A percentile compares a stretch with the other conserved stretches of the same genome.
Evolutionary conservation across 75 land plant species (phyloP).

Genomic region (Pseudotsuga menziesii): DNA sequence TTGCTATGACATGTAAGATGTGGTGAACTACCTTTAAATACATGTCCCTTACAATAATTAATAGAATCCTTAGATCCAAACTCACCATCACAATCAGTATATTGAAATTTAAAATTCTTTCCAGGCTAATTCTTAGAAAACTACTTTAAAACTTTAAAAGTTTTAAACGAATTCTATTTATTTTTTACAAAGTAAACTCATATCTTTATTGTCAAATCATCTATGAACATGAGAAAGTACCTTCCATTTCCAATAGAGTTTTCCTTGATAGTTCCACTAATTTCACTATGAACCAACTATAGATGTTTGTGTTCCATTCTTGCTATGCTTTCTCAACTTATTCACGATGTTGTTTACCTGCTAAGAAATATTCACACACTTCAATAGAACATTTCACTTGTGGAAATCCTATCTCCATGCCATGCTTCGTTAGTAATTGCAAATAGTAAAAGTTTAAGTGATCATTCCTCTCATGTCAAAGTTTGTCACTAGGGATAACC

Average conservation of each 20-base stretch:
- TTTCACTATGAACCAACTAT: background rate
- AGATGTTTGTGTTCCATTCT: background rate
- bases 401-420: background rate
- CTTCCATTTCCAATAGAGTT: background rate
- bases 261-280: background rate
- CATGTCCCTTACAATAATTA: no score
- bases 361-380: background rate
- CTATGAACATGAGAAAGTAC: background rate
- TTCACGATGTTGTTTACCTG: background rate
- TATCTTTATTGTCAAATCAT: background rate
- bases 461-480: background rate
- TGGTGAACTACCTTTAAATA: background rate
- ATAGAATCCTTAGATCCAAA: no score
- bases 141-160: background rate
- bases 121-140: background rate
- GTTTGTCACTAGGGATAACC: background rate
- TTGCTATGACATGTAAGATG: background rate
- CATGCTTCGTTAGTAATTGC: background rate
- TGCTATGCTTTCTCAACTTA: background rate
- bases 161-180: background rate
- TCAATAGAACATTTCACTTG: background rate
- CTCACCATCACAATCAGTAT: background rate
- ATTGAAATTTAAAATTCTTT: background rate
- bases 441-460: background rate
- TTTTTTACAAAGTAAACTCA: background rate